Base-by-base conservation (phyloP, 2,329 filamentous ascomycete species). In the Penicillium sp. region DNA sequence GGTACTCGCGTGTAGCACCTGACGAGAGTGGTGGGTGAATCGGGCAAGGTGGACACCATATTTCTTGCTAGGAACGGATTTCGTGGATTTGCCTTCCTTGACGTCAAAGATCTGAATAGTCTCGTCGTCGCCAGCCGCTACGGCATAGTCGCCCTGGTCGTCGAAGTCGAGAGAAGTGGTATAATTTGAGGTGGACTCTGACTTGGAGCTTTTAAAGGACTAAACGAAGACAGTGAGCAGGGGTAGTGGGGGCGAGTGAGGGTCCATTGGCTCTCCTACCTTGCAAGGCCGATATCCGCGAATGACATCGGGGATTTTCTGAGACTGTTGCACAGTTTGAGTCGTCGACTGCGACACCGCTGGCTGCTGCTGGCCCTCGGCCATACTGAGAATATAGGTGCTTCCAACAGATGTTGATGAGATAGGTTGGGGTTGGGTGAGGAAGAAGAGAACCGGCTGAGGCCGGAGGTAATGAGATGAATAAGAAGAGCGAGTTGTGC, bases 91-190 rank as follows among this genome's bases (percentile, higher is more conserved):
- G 4, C 95, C 95, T 65, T 96, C 92, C 70, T 90, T 91, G 63
- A 96, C 89, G 70, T 95, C 96, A 80, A 96, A 99, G 35, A 99
- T 88, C 72, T 98, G 93, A 62, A 99, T 90, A 3, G 91, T 96
- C 74, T 97, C 93, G 76, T 99, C 95, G 79, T 91, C 92, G 66
- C 93, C 91, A 6, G 92, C 91, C 0, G 93, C 91, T 77, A 99
- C 92, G 60, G 96, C 85, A 51, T 94, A 90, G 75, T 97, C 92
- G 75, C 95, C 95, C 44, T 91, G 89, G 78, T 98, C 93, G 76
- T 98, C 93, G 73, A 96, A 99, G 79, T 99, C 94, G 68, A 99
- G 86, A 1, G 94, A 98, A 9, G 95, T 89, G 60, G 97, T 87
- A 64, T 87, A 83, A 4, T 88, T 86, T 52, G 66, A 69, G 54